Conservation (phyloP, 192 early-diverging fungal species). For the Umbelopsis ramanniana region DNA sequence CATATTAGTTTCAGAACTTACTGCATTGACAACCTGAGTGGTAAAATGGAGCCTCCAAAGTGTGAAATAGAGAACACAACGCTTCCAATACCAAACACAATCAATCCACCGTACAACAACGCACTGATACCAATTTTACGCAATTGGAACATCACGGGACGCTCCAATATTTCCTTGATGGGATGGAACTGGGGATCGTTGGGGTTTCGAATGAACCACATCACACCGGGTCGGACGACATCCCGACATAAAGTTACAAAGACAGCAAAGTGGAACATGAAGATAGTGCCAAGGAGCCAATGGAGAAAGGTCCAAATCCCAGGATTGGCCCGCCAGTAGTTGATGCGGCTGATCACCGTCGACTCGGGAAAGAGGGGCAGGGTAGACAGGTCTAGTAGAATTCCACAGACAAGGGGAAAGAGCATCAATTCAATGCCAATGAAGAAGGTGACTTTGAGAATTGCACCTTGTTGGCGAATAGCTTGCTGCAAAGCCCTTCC, state of each 20-base stretch:
- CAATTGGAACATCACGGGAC: slow-evolving; percentile 74
- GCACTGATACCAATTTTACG: slow-evolving; percentile 82
- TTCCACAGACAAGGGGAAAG: slow-evolving; percentile 89
- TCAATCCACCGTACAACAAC: slow-evolving; percentile 83
- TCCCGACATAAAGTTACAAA: slow-evolving; percentile 83
- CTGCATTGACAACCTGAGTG: slow-evolving; percentile 68
- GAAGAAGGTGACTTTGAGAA: slow-evolving; percentile 82
- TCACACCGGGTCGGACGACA: slow-evolving; percentile 87
- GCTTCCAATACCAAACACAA: slow-evolving; percentile 75
- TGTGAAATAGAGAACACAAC: slow-evolving; percentile 30
- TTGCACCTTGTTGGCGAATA: slow-evolving; percentile 56
- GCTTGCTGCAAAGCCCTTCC: slow-evolving; percentile 47
- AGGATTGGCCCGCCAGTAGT: slow-evolving; percentile 62
- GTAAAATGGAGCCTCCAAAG: slow-evolving; percentile 47
- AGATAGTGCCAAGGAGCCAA: slow-evolving; percentile 91
- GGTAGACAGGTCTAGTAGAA: slow-evolving; percentile 83
- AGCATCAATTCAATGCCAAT: slow-evolving; percentile 83
- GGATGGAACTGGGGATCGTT: slow-evolving; percentile 95
- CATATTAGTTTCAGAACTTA: slow-evolving; percentile 41
- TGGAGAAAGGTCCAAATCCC: slow-evolving; percentile 78
- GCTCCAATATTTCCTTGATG: slow-evolving; percentile 90
- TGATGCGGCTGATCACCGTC: slow-evolving; percentile 57
- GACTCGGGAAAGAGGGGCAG: slow-evolving; percentile 73
- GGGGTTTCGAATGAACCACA: slow-evolving; percentile 99
- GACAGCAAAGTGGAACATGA: slow-evolving; percentile 93